Evolutionary conservation across 2,329 filamentous ascomycete genomes (phyloP).

Genomic region (Westerdykella aurantiaca): DNA sequence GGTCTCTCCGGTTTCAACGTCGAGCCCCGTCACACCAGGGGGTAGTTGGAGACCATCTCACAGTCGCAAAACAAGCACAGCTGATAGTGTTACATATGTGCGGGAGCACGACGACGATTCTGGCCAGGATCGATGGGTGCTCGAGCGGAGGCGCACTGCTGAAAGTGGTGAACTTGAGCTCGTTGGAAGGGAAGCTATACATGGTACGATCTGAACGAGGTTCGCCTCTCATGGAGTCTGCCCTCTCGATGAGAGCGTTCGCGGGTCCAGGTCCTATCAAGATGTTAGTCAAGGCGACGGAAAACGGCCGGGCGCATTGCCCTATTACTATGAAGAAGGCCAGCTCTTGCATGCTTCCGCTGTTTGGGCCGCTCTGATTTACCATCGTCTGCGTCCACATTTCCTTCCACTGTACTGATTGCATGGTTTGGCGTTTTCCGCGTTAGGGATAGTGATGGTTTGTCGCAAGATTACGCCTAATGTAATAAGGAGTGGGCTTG

Average conservation of each 20-base stretch:
- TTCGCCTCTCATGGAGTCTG: neutral
- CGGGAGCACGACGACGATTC: conserved; percentile 56
- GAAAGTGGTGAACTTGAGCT: conserved; percentile 61
- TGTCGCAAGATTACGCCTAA: too few relatives aligned
- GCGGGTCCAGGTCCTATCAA: too few relatives aligned
- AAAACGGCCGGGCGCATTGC: too few relatives aligned
- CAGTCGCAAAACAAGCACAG: conserved; percentile 42
- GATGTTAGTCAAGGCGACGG: too few relatives aligned
- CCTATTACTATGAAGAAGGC: too few relatives aligned
- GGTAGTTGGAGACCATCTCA: conserved; percentile 30
- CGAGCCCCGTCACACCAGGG: conserved; percentile 27
- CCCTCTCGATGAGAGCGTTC: neutral
- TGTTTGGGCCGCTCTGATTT: too few relatives aligned
- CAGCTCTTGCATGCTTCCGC: too few relatives aligned
- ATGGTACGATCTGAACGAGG: conserved; percentile 42
- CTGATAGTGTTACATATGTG: conserved; percentile 65
- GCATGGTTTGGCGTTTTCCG: too few relatives aligned
- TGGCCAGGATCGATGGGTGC: conserved; percentile 55
- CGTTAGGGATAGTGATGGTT: too few relatives aligned
- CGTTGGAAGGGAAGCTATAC: conserved; percentile 59
- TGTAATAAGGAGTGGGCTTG: too few relatives aligned
- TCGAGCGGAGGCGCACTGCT: conserved; percentile 61
- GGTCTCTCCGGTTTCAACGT: conserved; percentile 28
- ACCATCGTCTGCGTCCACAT: too few relatives aligned
- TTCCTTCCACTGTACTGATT: too few relatives aligned